Conservation (phyloP, 176 grass and related monocot species). For the Themeda triandra region DNA sequence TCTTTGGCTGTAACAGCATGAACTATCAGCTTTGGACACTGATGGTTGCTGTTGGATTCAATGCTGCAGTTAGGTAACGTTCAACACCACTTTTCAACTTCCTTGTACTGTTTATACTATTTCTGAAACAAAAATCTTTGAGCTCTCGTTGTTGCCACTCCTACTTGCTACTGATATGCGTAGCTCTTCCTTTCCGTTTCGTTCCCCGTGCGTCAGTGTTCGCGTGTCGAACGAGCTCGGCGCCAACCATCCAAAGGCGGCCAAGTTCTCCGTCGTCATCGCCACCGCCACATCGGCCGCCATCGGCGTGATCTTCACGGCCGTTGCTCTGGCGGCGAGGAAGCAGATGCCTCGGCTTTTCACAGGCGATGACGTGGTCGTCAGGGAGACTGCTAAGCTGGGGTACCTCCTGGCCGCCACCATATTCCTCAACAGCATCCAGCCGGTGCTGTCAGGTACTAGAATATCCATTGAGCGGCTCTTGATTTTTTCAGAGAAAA, state of each 20-base stretch:
- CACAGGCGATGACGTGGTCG: slow-evolving; percentile 23
- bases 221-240: slow-evolving; percentile 77
- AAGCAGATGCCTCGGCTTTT: slow-evolving; percentile 56
- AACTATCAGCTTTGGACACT: slow-evolving; percentile 66
- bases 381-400: slow-evolving; percentile 46
- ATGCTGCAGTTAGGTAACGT: slow-evolving; percentile 59
- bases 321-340: slow-evolving; percentile 30
- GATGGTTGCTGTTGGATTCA: slow-evolving; percentile 71
- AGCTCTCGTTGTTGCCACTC: neutral
- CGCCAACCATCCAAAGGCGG: slow-evolving; percentile 58
- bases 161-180: neutral
- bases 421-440: slow-evolving; percentile 74
- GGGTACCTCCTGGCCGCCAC: slow-evolving; percentile 60
- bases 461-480: neutral
- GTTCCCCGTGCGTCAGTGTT: slow-evolving; percentile 30
- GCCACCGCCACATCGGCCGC: slow-evolving; percentile 41
- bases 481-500: neutral
- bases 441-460: slow-evolving; percentile 77
- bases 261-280: slow-evolving; percentile 56
- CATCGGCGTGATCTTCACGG: slow-evolving; percentile 47
- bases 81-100: neutral
- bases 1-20: slow-evolving; percentile 38
- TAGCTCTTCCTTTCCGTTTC: neutral
- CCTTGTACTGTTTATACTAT: neutral
- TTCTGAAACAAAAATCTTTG: neutral